Conservation (phyloP, 352 stramenopile genomes). For the Globisporangium nunn region DNA sequence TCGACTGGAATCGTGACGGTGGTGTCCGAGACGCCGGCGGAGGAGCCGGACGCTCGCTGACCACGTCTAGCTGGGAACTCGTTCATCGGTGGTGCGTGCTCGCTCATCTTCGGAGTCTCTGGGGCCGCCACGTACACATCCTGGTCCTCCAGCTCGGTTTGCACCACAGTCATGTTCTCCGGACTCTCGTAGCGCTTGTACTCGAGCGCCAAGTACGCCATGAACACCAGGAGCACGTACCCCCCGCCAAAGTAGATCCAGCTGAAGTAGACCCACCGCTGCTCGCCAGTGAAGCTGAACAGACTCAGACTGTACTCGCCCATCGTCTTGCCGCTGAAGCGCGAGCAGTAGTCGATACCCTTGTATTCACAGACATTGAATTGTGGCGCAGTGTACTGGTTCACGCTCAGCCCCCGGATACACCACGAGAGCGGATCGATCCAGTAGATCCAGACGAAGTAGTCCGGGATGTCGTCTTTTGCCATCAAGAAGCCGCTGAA, state of each 20-base stretch:
- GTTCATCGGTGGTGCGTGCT: neutral
- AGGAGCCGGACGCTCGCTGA: neutral
- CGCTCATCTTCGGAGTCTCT: slow-evolving; percentile 6
- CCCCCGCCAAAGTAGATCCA: slow-evolving; percentile 45
- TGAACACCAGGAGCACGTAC: slow-evolving; percentile 39
- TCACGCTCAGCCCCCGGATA: slow-evolving; percentile 52
- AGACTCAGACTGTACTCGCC: slow-evolving; percentile 41
- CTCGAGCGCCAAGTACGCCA: slow-evolving; percentile 33
- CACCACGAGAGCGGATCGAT: slow-evolving; percentile 67
- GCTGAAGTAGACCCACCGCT: slow-evolving; percentile 44
- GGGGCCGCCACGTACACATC: slow-evolving; percentile 5
- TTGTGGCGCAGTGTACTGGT: slow-evolving; percentile 43
- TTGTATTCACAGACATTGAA: slow-evolving; percentile 41
- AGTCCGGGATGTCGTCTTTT: slow-evolving; percentile 47
- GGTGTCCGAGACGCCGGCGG: slow-evolving; percentile 3
- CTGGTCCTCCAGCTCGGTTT: slow-evolving; percentile 22
- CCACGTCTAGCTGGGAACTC: slow-evolving; percentile 1
- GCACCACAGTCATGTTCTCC: slow-evolving; percentile 34
- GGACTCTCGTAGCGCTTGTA: slow-evolving; percentile 47
- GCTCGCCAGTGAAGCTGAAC: slow-evolving; percentile 43
- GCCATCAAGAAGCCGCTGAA: slow-evolving; percentile 65
- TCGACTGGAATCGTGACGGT: slow-evolving; percentile 13
- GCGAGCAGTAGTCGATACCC: slow-evolving; percentile 45
- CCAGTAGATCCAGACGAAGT: slow-evolving; percentile 77
- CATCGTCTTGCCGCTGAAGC: slow-evolving; percentile 22